A percentile compares a stretch with the other conserved stretches of the same genome.
phyloP scores from a whole-genome alignment of 371 early-diverging fungal genomes.

The Mortierella sp. region DNA sequence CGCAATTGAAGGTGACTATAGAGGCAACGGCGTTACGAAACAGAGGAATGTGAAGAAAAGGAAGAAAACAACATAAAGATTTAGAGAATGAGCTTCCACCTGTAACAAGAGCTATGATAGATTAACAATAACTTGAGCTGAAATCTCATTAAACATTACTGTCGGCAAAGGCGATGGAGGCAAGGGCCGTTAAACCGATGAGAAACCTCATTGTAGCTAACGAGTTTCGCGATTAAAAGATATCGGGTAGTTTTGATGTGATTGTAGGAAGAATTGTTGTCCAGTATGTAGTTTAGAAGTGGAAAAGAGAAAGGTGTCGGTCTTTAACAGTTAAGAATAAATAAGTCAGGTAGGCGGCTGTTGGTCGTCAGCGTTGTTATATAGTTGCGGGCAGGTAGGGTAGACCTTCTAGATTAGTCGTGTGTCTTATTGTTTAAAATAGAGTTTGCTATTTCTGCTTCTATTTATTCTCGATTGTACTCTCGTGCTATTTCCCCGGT shows the following conservation, averaged over 20 bases:
- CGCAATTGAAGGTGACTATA: constrained; percentile 42
- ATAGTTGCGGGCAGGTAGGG: neutral
- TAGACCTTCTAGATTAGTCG: neutral
- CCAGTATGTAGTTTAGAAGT: too few relatives aligned
- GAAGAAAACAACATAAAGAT: too few relatives aligned
- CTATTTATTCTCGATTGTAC: neutral
- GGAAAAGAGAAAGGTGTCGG: neutral
- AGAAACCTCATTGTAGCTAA: constrained; percentile 25
- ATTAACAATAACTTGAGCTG: neutral
- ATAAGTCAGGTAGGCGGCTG: too few relatives aligned
- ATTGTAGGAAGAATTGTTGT: too few relatives aligned
- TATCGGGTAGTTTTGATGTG: neutral
- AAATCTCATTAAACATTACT: constrained; percentile 19
- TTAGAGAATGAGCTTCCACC: too few relatives aligned
- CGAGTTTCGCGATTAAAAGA: too few relatives aligned
- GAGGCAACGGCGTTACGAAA: neutral
- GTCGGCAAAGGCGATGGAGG: constrained; percentile 40
- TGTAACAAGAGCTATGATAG: too few relatives aligned
- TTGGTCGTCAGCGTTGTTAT: neutral
- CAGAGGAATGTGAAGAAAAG: neutral
- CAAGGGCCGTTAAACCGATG: constrained; percentile 31
- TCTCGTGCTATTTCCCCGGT: neutral
- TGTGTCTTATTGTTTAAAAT: neutral
- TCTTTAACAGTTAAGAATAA: neutral
- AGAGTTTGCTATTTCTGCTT: neutral